Percentiles rank a stretch among this genome's conserved stretches.
These are phyloP conservation scores for Curvularia lunata DNA, from an alignment of 2,329 filamentous ascomycete genomes.

Conservation along the genomic window DNA sequence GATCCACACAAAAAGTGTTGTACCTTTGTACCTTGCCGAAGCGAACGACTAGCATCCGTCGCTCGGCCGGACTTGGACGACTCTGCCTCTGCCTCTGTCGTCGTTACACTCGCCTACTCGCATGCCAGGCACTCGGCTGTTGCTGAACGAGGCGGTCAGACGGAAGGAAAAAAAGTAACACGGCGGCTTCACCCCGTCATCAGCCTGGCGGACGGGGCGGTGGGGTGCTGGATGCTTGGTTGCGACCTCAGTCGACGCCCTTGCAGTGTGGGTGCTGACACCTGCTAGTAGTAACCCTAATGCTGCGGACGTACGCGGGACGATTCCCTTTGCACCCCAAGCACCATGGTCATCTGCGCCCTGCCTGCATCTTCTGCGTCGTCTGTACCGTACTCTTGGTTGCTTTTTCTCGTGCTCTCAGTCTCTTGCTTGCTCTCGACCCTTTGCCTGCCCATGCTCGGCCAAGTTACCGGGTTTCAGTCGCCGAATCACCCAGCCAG, in stretches of 20 bases:
- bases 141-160: neutral
- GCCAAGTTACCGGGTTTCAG: neutral
- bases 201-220: neutral
- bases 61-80: neutral
- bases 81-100: neutral
- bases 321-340: conserved; percentile 12
- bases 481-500: neutral
- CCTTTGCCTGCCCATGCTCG: neutral
- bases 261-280: conserved; percentile 2
- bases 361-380: conserved; percentile 21
- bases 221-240: neutral
- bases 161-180: neutral
- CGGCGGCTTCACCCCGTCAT: neutral
- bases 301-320: conserved; percentile 16
- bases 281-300: conserved; percentile 18
- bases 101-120: neutral
- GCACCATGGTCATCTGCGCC: conserved; percentile 21
- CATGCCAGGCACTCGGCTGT: neutral
- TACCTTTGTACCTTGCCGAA: conserved; percentile 51
- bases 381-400: conserved; percentile 11
- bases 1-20: conserved; percentile 41
- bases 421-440: neutral
- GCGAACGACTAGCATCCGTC: conserved; percentile 44
- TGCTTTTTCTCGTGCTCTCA: neutral
- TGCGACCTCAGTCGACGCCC: conserved; percentile 1